Evolutionary conservation across 139 green algal genomes (phyloP).

Genomic region (Chlorella sp.): DNA sequence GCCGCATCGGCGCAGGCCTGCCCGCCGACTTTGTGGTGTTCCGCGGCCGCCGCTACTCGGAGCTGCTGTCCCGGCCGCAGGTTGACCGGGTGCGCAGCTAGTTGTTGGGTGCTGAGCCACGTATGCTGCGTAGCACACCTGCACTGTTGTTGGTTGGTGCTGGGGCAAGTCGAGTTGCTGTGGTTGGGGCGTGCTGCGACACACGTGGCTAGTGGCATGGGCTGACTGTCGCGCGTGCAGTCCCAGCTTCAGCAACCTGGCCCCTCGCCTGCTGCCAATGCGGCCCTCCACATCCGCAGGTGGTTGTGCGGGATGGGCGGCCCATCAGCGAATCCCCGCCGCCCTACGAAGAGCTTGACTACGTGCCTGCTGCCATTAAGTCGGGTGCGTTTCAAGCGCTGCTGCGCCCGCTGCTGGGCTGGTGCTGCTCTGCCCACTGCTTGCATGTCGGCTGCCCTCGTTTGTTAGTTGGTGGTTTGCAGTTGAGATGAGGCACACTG

Average conservation of each 20-base stretch:
- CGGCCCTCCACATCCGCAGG: neutral
- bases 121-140: no score
- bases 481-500: neutral
- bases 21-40: constrained; percentile 75
- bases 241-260: neutral
- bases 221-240: no score
- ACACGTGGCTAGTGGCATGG: no score
- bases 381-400: neutral
- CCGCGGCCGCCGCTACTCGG: constrained; percentile 60
- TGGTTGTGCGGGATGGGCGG: constrained; percentile 52
- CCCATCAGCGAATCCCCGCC: constrained; percentile 34
- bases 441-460: no score
- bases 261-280: neutral
- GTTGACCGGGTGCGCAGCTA: constrained; percentile 8
- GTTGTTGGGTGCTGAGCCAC: no score
- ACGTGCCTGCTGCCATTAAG: constrained; percentile 34
- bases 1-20: constrained; percentile 47
- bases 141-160: no score
- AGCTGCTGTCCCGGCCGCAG: constrained; percentile 65
- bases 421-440: no score
- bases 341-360: constrained; percentile 59
- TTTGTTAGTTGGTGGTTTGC: no score
- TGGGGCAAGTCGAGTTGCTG: no score
- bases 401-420: neutral
- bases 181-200: no score